Evolutionary conservation across 2,329 filamentous ascomycete species (phyloP), one percentile per base, ranked within the genome.

Genomic region (Epichloe elymi): DNA sequence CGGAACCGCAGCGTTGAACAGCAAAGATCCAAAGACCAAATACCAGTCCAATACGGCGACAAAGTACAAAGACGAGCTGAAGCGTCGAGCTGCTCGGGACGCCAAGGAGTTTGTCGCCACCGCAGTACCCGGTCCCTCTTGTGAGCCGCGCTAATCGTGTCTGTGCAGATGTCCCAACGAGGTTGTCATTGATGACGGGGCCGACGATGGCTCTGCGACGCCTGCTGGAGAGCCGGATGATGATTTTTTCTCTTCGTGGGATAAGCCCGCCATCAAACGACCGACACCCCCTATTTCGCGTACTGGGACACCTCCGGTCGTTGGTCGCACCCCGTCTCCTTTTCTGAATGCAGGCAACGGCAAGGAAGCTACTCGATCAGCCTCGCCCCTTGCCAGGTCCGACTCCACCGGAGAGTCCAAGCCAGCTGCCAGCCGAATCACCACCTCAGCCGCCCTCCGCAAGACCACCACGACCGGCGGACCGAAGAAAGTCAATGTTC

Each of bases 161-260:
- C 4, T 42, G 23, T 26, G 6, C 61, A 95, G 89, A 61, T 87
- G 85, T 68, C 91, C 91, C 11, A 76, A 80, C 36, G 88, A 95
- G 66, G 90, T 97, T 33, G 79, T 91, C 23, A 83, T 96, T 57
- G 86, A 82, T 52, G 93, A 97, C 61, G 74, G 79, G 35, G 74
- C 77, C 55, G 78, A 82, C 46, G 83, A 88, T 54, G 83, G 79
- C 57, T 74, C 80, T 38, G 80, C 77, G 57, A 94, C 88, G 11
- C 87, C 90, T n/a, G 79, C 85, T 44, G 85, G 82, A 58, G 89
- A 95, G 58, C 76, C 80, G 20, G 90, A 96, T 59, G 90, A 96
- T 63, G 93, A 97, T 66, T 98, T 98, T 98, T 98, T 98, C 71
- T 95, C 91, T 10, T 96, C 89, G 0, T 98, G 91, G 93, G 93